Evolutionary conservation across 1,284 basidiomycete genomes (phyloP), one percentile per base, ranked within the genome.

Genomic region (Gymnopus androsaceus): DNA sequence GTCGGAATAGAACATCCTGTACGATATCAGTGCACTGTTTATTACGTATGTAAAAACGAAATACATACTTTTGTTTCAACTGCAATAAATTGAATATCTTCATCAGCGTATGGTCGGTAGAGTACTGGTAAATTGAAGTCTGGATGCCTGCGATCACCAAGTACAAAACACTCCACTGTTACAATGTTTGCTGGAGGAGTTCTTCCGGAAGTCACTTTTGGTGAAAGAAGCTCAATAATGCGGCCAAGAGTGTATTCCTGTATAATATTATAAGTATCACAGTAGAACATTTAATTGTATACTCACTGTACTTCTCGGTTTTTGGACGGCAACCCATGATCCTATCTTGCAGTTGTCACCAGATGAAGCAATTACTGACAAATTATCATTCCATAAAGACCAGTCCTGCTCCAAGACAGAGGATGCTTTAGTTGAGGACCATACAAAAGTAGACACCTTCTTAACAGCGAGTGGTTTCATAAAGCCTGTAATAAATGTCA

Each of bases 1-100:
- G 59, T 5, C 44, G 53, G 51, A 67, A 69, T 7, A 58, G 46
- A 11, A 70, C 49, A 47, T 58, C 47, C 67, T 69, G 21, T 44
- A 27, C 14, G 17, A 4, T 28, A 34, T 23, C 7, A 15, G 11
- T 5, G 25, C 11, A 21, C 4, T 5, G 14, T 14, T 6, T 15
- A 46, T 12, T n/a, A 33, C 23, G 15, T 28, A 19, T 14, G 37
- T 11, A 19, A 15, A 6, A 28, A 46, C 14, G 15, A 19, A 19
- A 41, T 8, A 9, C 38, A 19, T 44, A 52, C 50, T 15, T 9
- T 19, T 25, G 54, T 37, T n/a, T 19, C 21, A 3, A 54, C 37
- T 19, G 27, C 19, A 28, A 54, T 6, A 23, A 19, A 53, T 25
- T 45, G 4, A 11, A 30, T 7, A 23, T 31, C 15, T 7, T 3